These are phyloP conservation scores for Auricularia sp. DNA, from an alignment of 768 basidiomycete species.

Conservation along the genomic window DNA sequence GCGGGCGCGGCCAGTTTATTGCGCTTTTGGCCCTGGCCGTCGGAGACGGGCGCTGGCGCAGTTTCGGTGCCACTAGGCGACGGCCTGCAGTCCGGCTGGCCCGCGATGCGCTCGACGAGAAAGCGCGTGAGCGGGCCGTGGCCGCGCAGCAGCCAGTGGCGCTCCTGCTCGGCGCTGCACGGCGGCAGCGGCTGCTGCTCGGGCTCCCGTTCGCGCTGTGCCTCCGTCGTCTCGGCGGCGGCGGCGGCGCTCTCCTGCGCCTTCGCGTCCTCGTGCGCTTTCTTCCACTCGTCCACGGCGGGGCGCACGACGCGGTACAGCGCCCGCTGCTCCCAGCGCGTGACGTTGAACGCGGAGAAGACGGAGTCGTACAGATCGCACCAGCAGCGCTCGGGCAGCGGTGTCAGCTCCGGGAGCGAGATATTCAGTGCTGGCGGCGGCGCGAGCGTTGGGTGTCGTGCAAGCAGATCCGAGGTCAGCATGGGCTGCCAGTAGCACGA, in stretches of 20 bases:
- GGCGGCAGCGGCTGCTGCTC: constrained; percentile 18
- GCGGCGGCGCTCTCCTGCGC: neutral
- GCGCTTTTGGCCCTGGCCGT: neutral
- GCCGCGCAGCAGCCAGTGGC: constrained; percentile 11
- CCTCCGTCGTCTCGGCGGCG: neutral
- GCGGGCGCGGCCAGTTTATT: too few species aligned
- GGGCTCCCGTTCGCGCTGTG: constrained; percentile 15
- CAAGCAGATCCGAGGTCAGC: constrained; percentile 30
- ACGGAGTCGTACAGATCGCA: constrained; percentile 63
- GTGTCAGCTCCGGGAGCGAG: constrained; percentile 25
- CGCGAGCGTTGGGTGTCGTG: constrained; percentile 2
- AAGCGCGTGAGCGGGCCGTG: neutral
- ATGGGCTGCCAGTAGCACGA: constrained; percentile 88
- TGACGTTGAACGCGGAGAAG: constrained; percentile 70
- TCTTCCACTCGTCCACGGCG: neutral
- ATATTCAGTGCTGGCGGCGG: constrained; percentile 1
- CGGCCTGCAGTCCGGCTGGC: neutral
- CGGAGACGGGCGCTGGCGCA: neutral
- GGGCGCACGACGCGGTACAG: constrained; percentile 21
- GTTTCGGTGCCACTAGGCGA: neutral
- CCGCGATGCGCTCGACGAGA: neutral
- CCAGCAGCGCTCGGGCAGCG: constrained; percentile 77
- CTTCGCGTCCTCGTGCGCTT: constrained; percentile 24
- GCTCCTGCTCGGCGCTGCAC: constrained; percentile 3
- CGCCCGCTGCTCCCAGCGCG: constrained; percentile 64